Percentiles rank a stretch among this genome's conserved stretches.
Evolutionary conservation across 345 rosid genomes (phyloP).

Genomic region (Ceriops decandra): DNA sequence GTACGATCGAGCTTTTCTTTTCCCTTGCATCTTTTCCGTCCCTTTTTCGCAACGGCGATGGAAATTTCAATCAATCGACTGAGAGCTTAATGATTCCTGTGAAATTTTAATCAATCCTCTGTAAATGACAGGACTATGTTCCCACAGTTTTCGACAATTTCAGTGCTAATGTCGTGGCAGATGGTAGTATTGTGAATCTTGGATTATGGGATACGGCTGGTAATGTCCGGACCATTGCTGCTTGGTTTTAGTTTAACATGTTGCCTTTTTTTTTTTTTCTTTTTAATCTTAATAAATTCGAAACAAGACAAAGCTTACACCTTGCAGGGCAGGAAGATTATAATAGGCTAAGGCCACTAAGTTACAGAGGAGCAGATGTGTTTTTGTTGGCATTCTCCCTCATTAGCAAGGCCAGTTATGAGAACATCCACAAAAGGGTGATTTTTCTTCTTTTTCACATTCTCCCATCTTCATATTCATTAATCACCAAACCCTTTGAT

Average conservation of each 20-base stretch:
- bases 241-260: not conserved
- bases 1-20: slow-evolving; percentile 23
- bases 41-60: not conserved
- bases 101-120: not conserved
- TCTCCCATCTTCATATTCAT: not conserved
- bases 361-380: slow-evolving; percentile 89
- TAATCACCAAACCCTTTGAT: not conserved
- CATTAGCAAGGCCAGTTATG: slow-evolving; percentile 75
- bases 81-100: too few species aligned
- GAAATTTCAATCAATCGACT: too few species aligned
- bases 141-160: slow-evolving; percentile 65
- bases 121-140: slow-evolving; percentile 44
- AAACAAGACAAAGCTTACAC: not conserved
- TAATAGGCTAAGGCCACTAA: slow-evolving; percentile 71
- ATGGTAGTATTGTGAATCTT: slow-evolving; percentile 54
- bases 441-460: not conserved
- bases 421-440: slow-evolving; percentile 73
- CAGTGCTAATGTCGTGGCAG: slow-evolving; percentile 65
- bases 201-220: slow-evolving; percentile 66
- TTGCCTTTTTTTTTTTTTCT: not conserved
- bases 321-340: slow-evolving; percentile 78
- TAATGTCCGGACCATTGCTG: slow-evolving; percentile 4
- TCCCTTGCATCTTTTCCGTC: not conserved
- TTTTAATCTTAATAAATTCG: slow-evolving; percentile 3
- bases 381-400: slow-evolving; percentile 76